Base-by-base conservation (phyloP, 2,329 filamentous ascomycete species). In the Aschersonia sp. region DNA sequence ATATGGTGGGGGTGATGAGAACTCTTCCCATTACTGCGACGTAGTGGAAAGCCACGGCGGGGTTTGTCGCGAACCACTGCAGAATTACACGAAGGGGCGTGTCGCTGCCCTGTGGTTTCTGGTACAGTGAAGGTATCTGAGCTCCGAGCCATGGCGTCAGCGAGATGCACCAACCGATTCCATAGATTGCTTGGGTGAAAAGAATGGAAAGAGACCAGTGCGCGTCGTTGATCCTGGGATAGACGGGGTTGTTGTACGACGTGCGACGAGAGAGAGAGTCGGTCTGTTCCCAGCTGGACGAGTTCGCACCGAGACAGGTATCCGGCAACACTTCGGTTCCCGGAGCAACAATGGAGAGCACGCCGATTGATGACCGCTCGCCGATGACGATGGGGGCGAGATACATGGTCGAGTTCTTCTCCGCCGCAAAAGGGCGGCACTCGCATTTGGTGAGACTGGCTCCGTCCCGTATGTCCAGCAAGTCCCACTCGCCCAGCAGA, bases 351-450 rank as follows among this genome's bases (percentile, higher is more conserved):
- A 74, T 67, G 1, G 73, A 71, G 3, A 67, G 62, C 3, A 70
- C 53, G 4, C 75, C 74, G 5, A 77, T 61, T 2, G 63, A 67
- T 5, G 65, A 64, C 44, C 72, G 68, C 6, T 61, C 59, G 1
- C 74, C 74, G 46, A 79, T 68, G 6, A 58, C 58, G 52, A 78
- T 77, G 5, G 59, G 62, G 7, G 69, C 72, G 7, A 79, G 64
- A 50, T 75, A 75, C 74, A 79, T 78, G 3, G 69, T 69, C 0
- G 75, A 75, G 56, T 78, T 77, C 20, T 65, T 61, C 58, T 78
- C 75, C 3, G 64, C 74, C 0, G 66, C 74, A 51, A 79, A 77
- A 0, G 74, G 73, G 6, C 75, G 67, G 45, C 70, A 65, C 40
- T 65, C 68, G 53, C 71, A 75, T 20, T 60, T 59, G 41, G 72